These are phyloP conservation scores for Penicillium fimorum DNA, from an alignment of 495 filamentous ascomycete species.

Conservation along the genomic window DNA sequence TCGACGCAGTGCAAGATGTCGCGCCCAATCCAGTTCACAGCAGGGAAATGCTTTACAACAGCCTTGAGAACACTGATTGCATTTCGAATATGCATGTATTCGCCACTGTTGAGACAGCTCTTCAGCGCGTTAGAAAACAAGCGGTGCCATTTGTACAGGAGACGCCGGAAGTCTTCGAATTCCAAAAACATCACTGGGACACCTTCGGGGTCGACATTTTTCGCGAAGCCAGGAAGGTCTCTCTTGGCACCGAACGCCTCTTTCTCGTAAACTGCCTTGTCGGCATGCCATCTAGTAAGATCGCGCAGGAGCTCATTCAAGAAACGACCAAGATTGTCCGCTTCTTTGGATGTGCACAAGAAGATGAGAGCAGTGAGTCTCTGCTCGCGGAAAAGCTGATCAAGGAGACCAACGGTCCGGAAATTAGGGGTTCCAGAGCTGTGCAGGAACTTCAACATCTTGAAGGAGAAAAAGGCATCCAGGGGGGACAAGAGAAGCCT, in stretches of 20 bases:
- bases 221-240: slow-evolving; percentile 68
- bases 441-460: slow-evolving; percentile 83
- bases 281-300: slow-evolving; percentile 78
- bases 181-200: slow-evolving; percentile 67
- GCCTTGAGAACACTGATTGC: slow-evolving; percentile 87
- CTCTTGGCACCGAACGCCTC: slow-evolving; percentile 66
- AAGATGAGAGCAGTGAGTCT: slow-evolving; percentile 78
- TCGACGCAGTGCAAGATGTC: slow-evolving; percentile 67
- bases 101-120: slow-evolving; percentile 69
- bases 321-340: slow-evolving; percentile 86
- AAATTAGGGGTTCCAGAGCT: slow-evolving; percentile 79
- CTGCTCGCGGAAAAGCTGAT: slow-evolving; percentile 79
- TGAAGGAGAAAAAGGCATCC: slow-evolving; percentile 84
- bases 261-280: slow-evolving; percentile 72
- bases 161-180: slow-evolving; percentile 79
- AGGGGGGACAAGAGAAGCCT: slow-evolving; percentile 77
- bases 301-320: slow-evolving; percentile 76
- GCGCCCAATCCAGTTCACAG: slow-evolving; percentile 81
- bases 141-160: slow-evolving; percentile 88
- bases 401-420: slow-evolving; percentile 78
- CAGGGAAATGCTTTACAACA: slow-evolving; percentile 76
- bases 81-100: slow-evolving; percentile 98
- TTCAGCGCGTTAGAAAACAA: slow-evolving; percentile 72
- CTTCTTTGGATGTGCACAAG: slow-evolving; percentile 82
- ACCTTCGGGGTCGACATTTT: slow-evolving; percentile 58